Base-by-base conservation (phyloP, 2,329 filamentous ascomycete genomes). In the Lachnellula willkommii region DNA sequence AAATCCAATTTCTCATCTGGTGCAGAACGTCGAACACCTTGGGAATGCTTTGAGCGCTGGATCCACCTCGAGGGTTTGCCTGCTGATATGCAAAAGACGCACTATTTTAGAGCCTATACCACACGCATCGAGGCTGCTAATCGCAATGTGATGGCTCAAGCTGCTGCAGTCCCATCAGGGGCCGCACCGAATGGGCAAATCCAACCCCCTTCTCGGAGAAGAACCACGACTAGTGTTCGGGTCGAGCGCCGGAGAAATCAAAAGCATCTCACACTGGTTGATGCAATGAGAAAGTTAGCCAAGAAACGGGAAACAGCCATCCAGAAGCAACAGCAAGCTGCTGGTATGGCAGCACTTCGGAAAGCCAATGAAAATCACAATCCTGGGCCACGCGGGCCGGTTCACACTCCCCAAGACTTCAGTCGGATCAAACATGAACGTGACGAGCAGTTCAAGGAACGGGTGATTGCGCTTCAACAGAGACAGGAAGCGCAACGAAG, bases 11-110 rank as follows among this genome's bases (percentile, higher is more conserved):
- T 90, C 67, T 81, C 84, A n/a, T 93, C 92, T 20, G 90, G 90
- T 1, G 85, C 90, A 11, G 93, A 97, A 69, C 82, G 94, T 59
- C 83, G 94, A 48, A 97, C 93, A 2, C 91, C 93, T 0, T 99
- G 94, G 94, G 94, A 99, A 74, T 99, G 94, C 69, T 99, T 99
- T 66, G 94, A 99, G 72, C 83, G 94, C 45, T 99, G 93, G 93
- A 88, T 96, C 53, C 86, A 89, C 63, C 76, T 97, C 12, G 94
- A 97, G 73, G 91, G 92, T 1, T 77, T 96, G 39, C 93, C 94
- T 4, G 83, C 87, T 11, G 94, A 99, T 62, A 95, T 97, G 87
- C 86, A 88, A 17, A 96, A 96, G 74, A 96, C 90, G 0, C 88
- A 92, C 46, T 99, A 97, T 70, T 99, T 97, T 78, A 90, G 91